These are phyloP conservation scores for Chaetomium sp. DNA, from an alignment of 2,329 filamentous ascomycete genomes.

Conservation along the genomic window DNA sequence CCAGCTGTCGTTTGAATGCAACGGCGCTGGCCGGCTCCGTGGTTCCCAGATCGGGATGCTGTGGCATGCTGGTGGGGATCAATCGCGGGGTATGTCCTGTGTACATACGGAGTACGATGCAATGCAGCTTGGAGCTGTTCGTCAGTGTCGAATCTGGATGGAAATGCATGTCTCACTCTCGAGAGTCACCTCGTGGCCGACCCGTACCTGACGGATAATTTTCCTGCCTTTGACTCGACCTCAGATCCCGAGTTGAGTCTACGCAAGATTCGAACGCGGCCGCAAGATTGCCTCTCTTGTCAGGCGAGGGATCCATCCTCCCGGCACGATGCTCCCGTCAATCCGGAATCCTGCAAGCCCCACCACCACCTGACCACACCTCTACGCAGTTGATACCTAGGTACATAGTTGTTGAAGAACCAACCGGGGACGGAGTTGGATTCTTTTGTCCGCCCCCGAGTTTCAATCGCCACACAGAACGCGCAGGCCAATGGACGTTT, in stretches of 20 bases:
- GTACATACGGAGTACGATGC: no score
- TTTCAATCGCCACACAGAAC: not conserved
- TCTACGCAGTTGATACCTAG: no score
- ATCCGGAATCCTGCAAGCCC: not conserved
- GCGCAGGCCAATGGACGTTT: not conserved
- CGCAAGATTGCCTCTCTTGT: not conserved
- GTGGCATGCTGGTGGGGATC: not conserved
- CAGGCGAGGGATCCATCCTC: not conserved
- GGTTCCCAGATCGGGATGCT: constrained; percentile 20
- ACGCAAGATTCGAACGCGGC: not conserved
- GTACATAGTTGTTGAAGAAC: no score
- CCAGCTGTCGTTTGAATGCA: constrained; percentile 8
- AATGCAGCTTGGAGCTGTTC: not conserved
- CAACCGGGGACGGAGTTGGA: not conserved
- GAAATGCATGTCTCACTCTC: not conserved
- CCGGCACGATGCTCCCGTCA: not conserved
- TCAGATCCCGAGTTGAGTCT: not conserved
- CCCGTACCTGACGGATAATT: constrained; percentile 2
- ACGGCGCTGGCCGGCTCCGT: constrained; percentile 22
- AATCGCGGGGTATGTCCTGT: not conserved
- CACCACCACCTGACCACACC: not conserved
- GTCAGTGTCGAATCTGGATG: not conserved
- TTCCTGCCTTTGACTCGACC: not conserved
- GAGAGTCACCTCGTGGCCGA: not conserved
- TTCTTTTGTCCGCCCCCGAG: not conserved